Evolutionary conservation across 495 filamentous ascomycete genomes (phyloP), one percentile per base, ranked within the genome.

Genomic region (Ascobolus immersus): DNA sequence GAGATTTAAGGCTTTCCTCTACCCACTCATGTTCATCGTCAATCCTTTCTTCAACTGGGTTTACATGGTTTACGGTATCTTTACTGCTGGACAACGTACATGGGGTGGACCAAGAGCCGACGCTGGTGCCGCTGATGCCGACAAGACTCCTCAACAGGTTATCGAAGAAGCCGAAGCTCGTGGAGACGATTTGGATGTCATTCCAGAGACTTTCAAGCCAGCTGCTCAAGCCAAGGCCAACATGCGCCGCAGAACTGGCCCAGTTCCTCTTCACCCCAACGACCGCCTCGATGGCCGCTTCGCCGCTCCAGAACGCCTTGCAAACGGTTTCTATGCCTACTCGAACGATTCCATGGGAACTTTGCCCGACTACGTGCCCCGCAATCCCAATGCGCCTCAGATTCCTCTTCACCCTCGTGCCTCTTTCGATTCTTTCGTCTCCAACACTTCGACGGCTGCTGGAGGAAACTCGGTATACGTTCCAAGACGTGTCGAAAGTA

Each of bases 11-110:
- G 69, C 80, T 38, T 82, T 76, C 76, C 62, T 92, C 1, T 96
- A 96, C 48, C 81, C 84, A 0, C 33, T 96, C 35, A 92, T 96
- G 82, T 96, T 94, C 48, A 52, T 91, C 33, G 48, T 93, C 37
- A 93, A 92, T 47, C 86, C 86, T 0, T 90, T 93, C 49, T 84
- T 94, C 62, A 94, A 96, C 53, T 96, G 86, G 86, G 61, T 79
- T 23, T 96, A 94, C 56, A 91, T 92, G 75, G 73, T 92, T 7
- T 72, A 72, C 48, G 67, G 67, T 26, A 70, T 71, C 20, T 92
- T 90, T 50, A 96, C 86, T 4, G 82, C 86, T 14, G 81, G 84
- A 14, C 80, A 93, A 49, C 64, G 86, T 22, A 96, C 86, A 4
- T 96, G 86, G 86, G 86, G 86, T 42, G 86, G 86, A 4, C 86